phyloP scores from a whole-genome alignment of 345 rosid species.

The Toxicodendron radicans region DNA sequence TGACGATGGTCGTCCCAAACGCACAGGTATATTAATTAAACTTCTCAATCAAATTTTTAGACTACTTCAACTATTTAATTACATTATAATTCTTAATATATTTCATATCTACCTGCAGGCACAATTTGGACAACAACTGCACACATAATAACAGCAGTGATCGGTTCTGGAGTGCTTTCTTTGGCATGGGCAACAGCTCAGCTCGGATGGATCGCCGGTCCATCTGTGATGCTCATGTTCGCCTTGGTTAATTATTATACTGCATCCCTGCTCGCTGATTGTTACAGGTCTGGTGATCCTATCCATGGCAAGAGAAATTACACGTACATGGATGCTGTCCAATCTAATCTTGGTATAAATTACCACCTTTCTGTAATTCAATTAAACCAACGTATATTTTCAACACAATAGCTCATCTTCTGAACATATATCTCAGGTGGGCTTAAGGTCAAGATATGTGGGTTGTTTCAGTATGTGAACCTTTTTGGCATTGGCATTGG shows the following conservation, averaged over 20 bases:
- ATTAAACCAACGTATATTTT: not conserved
- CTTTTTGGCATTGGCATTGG: constrained; percentile 73
- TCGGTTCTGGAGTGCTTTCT: constrained; percentile 80
- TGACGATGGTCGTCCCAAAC: constrained; percentile 72
- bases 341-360: constrained; percentile 60
- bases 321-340: constrained; percentile 75
- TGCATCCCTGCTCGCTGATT: constrained; percentile 60
- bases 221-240: constrained; percentile 68
- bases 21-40: constrained; percentile 41
- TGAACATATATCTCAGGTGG: constrained; percentile 47
- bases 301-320: constrained; percentile 69
- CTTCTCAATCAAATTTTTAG: not conserved
- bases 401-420: too few species aligned
- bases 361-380: not conserved
- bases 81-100: too few species aligned
- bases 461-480: constrained; percentile 62
- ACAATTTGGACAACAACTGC: constrained; percentile 77
- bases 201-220: constrained; percentile 86
- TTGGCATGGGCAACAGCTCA: constrained; percentile 83
- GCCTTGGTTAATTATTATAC: constrained; percentile 61
- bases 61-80: too few species aligned
- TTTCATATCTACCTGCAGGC: constrained; percentile 33
- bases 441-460: constrained; percentile 60
- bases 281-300: constrained; percentile 62
- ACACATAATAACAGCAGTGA: constrained; percentile 78